Evolutionary conservation across 192 early-diverging fungal species (phyloP).

Genomic region (Backusella morwellensis): DNA sequence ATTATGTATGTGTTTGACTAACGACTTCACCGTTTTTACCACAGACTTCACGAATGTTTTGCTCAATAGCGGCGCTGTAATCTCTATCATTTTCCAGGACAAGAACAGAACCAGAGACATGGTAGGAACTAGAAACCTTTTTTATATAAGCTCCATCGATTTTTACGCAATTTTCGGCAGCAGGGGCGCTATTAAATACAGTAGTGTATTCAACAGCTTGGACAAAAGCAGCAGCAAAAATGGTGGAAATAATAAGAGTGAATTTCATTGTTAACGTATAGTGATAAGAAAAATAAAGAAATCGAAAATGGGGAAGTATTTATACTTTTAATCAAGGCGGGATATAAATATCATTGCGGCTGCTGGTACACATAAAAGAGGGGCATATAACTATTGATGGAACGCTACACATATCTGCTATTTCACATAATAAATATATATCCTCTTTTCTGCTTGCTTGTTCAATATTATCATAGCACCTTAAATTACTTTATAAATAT

Average conservation of each 20-base stretch:
- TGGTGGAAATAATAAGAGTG: background rate
- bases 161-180: background rate
- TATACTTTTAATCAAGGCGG: background rate
- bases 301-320: background rate
- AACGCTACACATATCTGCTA: too few relatives aligned
- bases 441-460: too few relatives aligned
- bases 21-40: background rate
- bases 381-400: background rate
- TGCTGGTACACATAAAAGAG: background rate
- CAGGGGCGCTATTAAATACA: background rate
- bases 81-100: background rate
- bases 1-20: background rate
- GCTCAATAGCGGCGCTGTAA: background rate
- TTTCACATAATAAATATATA: background rate
- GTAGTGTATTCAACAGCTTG: background rate
- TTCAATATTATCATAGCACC: too few relatives aligned
- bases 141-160: background rate
- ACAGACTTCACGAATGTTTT: background rate
- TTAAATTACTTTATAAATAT: too few relatives aligned
- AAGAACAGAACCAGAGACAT: background rate
- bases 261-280: background rate
- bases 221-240: background rate
- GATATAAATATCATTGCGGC: background rate
- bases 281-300: background rate
- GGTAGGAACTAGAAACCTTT: background rate